phyloP scores from a whole-genome alignment of 148 eudicot species.

The Pouteria glomerata region DNA sequence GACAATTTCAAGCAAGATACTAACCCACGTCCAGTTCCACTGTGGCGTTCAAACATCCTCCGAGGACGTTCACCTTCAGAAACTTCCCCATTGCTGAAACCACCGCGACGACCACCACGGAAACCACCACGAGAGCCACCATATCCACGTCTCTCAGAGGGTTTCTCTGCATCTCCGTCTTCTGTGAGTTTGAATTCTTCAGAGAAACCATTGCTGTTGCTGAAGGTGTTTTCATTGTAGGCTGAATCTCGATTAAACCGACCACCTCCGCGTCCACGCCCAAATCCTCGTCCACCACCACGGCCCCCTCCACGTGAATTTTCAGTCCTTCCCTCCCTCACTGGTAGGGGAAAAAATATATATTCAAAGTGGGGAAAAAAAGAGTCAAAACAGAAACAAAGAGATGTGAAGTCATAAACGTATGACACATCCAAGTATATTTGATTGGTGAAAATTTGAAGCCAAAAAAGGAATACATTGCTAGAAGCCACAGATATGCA shows the following conservation, averaged over 20 bases:
- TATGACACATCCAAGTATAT: not conserved
- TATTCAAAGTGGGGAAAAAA: not conserved
- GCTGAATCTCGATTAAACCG: constrained; percentile 37
- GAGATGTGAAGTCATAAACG: not conserved
- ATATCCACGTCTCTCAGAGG: constrained; percentile 44
- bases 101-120: constrained; percentile 79
- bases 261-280: constrained; percentile 54
- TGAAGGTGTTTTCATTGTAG: constrained; percentile 30
- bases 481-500: too few relatives aligned
- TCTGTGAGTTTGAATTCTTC: constrained; percentile 37
- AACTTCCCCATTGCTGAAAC: constrained; percentile 55
- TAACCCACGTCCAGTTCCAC: constrained; percentile 85
- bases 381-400: not conserved
- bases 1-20: constrained; percentile 8
- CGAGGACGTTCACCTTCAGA: constrained; percentile 64
- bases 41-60: constrained; percentile 74
- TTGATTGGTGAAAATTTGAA: not conserved
- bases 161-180: constrained; percentile 44
- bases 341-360: constrained; percentile 25
- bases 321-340: constrained; percentile 57
- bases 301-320: constrained; percentile 52
- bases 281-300: constrained; percentile 44
- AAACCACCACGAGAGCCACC: constrained; percentile 46
- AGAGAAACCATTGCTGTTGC: constrained; percentile 36
- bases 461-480: not conserved